Conservation (phyloP, 768 basidiomycete species). For the Lepiota subincarnata region DNA sequence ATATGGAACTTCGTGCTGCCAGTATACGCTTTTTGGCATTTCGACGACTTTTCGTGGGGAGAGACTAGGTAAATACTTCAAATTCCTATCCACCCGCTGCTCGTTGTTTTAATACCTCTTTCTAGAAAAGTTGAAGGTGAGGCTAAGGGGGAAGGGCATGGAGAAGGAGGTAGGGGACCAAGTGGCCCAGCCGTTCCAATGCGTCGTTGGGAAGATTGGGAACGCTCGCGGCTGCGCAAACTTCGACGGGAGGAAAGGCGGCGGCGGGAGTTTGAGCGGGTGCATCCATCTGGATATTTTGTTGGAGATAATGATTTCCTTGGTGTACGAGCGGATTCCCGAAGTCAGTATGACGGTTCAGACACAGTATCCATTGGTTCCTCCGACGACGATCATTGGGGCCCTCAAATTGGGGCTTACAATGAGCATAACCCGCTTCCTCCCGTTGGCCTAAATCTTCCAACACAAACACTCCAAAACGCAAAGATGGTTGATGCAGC, state of each 20-base stretch:
- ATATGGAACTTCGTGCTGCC: slow-evolving; percentile 96
- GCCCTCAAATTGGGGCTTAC: slow-evolving; percentile 90
- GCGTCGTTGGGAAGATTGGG: slow-evolving; percentile 99
- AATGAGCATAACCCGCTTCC: slow-evolving; percentile 90
- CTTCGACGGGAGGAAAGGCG: slow-evolving; percentile 82
- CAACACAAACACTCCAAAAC: slow-evolving; percentile 33
- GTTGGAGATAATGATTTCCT: slow-evolving; percentile 62
- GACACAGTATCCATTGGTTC: slow-evolving; percentile 79
- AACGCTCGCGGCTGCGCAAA: slow-evolving; percentile 90
- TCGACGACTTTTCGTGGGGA: slow-evolving; percentile 99
- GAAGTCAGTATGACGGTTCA: slow-evolving; percentile 70
- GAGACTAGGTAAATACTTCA: slow-evolving; percentile 74
- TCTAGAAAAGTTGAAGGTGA: slow-evolving; percentile 94
- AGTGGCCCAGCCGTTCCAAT: slow-evolving; percentile 72
- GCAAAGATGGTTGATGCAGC: slow-evolving; percentile 56
- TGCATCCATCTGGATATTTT: slow-evolving; percentile 65
- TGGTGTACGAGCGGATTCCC: slow-evolving; percentile 45
- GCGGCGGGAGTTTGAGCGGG: slow-evolving; percentile 74
- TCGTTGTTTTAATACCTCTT: slow-evolving; percentile 15
- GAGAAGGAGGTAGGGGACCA: slow-evolving; percentile 49
- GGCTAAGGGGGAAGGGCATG: slow-evolving; percentile 73
- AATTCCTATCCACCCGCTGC: slow-evolving; percentile 5
- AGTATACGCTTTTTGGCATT: slow-evolving; percentile 98
- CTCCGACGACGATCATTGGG: slow-evolving; percentile 96
- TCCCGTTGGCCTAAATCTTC: slow-evolving; percentile 62